Evolutionary conservation across 352 stramenopile species (phyloP), one percentile per base, ranked within the genome.

Genomic region (Pythium coloratum): DNA sequence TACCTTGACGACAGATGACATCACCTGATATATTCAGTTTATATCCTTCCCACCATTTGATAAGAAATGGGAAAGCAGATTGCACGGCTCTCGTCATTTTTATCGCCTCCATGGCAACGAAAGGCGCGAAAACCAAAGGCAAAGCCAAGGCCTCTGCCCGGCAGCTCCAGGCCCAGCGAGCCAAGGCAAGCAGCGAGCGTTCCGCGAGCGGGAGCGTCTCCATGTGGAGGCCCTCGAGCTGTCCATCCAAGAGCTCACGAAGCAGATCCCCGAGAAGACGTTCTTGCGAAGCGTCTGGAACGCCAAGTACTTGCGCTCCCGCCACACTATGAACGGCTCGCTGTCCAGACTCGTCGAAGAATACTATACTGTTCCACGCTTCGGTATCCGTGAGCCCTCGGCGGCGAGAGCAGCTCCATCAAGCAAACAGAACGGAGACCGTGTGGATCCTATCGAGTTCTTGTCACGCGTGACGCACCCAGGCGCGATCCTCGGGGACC

Each of bases 101-200:
- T 12, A 20, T 49, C 40, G 3, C 6, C 40, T 14, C 14, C 40
- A 49, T 49, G 40, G 40, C 40, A 3, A 2, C 40, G 14, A 24
- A 20, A 12, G 14, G 13, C 12, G 40, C 40, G 13, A 49, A 49
- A 24, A 7, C 2, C 40, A 49, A 49, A 49, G 40, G 2, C 40
- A 49, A 49, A 12, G 16, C 13, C 40, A 24, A 49, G 40, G 14
- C 40, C 2, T 49, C 40, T 24, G 3, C 40, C 14, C 16, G 16
- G 6, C 16, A n/a, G 40, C 16, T 24, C 40, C 40, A 49, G 40
- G 40, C n/a, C 36, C 18, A 20, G 10, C 28, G 60, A 47, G 51
- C 53, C 32, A 62, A 53, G 62, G 53, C 64, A 13, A 71, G 59
- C 54, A 71, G 65, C 38, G 65, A 71, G 59, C 65, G 65, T 71